phyloP scores from a whole-genome alignment of 257 asterid genomes.

The Marsdenia floribunda region DNA sequence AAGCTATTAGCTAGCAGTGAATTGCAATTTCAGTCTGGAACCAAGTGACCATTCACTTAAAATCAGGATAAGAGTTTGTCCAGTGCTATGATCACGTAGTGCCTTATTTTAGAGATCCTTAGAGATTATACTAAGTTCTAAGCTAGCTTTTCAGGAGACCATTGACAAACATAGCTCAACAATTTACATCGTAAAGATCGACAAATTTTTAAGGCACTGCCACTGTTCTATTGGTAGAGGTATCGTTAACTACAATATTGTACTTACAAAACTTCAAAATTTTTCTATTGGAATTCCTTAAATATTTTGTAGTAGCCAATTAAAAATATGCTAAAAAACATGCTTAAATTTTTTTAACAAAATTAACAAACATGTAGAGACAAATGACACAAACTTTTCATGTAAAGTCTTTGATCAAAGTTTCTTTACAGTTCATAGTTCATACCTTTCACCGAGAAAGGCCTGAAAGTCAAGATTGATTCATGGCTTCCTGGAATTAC shows the following conservation, averaged over 20 bases:
- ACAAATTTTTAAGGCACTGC: neutral
- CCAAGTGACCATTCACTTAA: no score
- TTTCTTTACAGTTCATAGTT: constrained; percentile 2
- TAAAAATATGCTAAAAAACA: neutral
- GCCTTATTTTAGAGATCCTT: neutral
- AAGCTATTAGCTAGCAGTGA: no score
- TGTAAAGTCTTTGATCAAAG: neutral
- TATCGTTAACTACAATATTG: constrained; percentile 21
- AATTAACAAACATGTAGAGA: constrained; percentile 6
- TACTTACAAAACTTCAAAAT: constrained; percentile 3
- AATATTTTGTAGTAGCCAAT: neutral
- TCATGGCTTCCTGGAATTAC: constrained; percentile 37
- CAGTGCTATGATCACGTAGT: no score
- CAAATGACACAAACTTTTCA: constrained; percentile 13
- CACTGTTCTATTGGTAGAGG: constrained; percentile 11
- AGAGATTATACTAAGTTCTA: neutral
- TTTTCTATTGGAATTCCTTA: neutral
- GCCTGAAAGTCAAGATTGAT: constrained; percentile 21
- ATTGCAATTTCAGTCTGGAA: no score
- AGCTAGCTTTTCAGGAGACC: neutral
- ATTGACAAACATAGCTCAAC: neutral
- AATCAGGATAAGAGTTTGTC: no score
- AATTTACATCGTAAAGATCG: constrained; percentile 20
- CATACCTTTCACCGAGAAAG: constrained; percentile 14
- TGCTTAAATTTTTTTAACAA: neutral